Base-by-base conservation (phyloP, 164 flowering plant genomes). In the Aristolochia contorta region DNA sequence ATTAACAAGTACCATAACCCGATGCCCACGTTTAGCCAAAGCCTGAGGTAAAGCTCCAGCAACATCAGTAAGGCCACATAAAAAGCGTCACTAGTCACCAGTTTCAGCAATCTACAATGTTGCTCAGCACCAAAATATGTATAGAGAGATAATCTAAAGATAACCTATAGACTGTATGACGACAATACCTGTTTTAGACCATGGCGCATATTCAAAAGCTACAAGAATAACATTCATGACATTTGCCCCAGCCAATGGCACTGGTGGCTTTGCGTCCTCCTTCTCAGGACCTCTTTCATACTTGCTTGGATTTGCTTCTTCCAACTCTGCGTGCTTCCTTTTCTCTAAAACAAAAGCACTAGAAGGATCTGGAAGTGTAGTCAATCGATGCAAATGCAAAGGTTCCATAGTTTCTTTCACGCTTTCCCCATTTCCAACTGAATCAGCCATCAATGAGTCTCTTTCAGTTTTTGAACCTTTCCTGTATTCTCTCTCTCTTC, bases 51-150 rank as follows among this genome's bases (percentile, higher is more conserved):
- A 72, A 65, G 97, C 74, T 30, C 96, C 96, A 65, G 96, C 96
- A 69, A 93, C 97, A 82, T 93, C 99, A 74, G 92, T 97, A 76
- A 93, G 92, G 60, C 99, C 99, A 84, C 99, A 96, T 93, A 72
- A 48, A 41, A 65, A 21, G 69, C 67, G 33, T 50, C 55, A 65
- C 27, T 22, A 70, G 48, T n/a, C 45, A 61, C 75, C 60, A 73
- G 12, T 20, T 23, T 12, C 30, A 16, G 14, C 1, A n/a, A 18
- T n/a, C 20, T 16, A 22, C 12, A 19, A 50, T n/a, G 1, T 12
- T 50, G 12, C 22, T 19, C 22, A 2, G 54, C 12, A 19, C 22
- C n/a, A 18, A n/a, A 50, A 50, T n/a, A n/a, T 50, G 54, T n/a
- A n/a, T 22, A 50, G 20, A 22, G 22, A 19, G 16, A 53, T 16